A percentile compares a stretch with the other conserved stretches of the same genome.
Conservation (phyloP, 164 flowering plant species). For the Taxillus chinensis region DNA sequence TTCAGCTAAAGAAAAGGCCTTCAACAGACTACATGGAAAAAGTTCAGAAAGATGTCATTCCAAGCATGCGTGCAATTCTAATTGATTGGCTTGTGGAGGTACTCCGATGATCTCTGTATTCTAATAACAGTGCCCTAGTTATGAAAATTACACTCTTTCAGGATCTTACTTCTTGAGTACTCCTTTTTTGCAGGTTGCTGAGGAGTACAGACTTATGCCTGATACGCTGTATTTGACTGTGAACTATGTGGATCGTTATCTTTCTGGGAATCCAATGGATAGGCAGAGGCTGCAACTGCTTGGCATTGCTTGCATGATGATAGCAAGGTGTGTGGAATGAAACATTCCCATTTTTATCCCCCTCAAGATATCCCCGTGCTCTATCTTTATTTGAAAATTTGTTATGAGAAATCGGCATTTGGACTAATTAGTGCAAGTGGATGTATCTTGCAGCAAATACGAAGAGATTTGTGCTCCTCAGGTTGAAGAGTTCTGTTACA, state of each 20-base stretch:
- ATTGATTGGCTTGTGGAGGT: slow-evolving; percentile 99
- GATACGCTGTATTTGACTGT: slow-evolving; percentile 88
- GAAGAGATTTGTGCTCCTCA: slow-evolving; percentile 99
- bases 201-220: slow-evolving; percentile 93
- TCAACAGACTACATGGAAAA: slow-evolving; percentile 76
- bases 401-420: neutral
- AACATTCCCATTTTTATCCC: neutral
- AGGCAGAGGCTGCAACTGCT: slow-evolving; percentile 79
- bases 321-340: slow-evolving; percentile 69
- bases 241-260: slow-evolving; percentile 89
- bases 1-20: slow-evolving; percentile 82
- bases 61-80: slow-evolving; percentile 87
- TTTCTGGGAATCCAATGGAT: slow-evolving; percentile 74
- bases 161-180: too few relatives aligned
- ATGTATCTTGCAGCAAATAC: slow-evolving; percentile 53
- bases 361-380: neutral
- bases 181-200: slow-evolving; percentile 58
- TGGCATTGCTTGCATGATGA: slow-evolving; percentile 98
- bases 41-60: slow-evolving; percentile 73
- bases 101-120: neutral
- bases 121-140: too few relatives aligned
- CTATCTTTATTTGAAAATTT: neutral
- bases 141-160: too few relatives aligned
- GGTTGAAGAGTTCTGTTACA: slow-evolving; percentile 96
- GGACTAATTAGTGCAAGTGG: slow-evolving; percentile 2